A percentile compares a stretch with the other conserved stretches of the same genome.
These are phyloP conservation scores for Plectosphaerella plurivora DNA, from an alignment of 2,329 filamentous ascomycete genomes.

Conservation along the genomic window DNA sequence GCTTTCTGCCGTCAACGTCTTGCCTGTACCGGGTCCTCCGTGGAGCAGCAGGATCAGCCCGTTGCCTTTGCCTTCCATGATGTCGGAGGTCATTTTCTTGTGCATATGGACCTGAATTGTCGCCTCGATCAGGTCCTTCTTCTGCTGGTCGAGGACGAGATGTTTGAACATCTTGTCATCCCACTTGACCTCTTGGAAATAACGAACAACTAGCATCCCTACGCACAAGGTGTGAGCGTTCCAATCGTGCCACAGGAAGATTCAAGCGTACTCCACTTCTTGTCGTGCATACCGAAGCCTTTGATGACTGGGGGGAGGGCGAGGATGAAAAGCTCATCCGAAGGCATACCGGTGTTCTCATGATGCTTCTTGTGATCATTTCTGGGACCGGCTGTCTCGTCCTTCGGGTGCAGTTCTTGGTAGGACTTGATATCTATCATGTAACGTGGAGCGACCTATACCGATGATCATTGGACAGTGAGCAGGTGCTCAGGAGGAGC, in stretches of 20 bases:
- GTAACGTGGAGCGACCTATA: conserved; percentile 18
- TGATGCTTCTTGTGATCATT: neutral
- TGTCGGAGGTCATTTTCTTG: neutral
- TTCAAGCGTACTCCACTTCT: neutral
- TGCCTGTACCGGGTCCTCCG: conserved; percentile 1
- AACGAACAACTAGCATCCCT: neutral
- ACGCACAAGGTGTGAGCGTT: neutral
- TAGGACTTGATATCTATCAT: neutral
- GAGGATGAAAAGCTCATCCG: neutral
- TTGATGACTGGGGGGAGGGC: neutral
- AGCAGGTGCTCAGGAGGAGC: neutral
- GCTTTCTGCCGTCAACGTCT: conserved; percentile 1
- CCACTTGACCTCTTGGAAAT: neutral
- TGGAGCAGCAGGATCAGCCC: conserved; percentile 4
- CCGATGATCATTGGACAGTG: neutral
- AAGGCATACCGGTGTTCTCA: too few species aligned
- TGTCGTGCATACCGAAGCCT: conserved; percentile 1
- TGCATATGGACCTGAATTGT: neutral
- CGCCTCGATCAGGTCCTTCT: neutral
- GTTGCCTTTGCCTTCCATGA: conserved; percentile 3
- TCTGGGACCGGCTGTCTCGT: neutral
- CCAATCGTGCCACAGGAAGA: neutral
- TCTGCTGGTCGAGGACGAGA: neutral
- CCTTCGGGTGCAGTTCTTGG: neutral
- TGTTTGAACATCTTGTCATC: neutral